Evolutionary conservation across 345 rosid species (phyloP), one percentile per base, ranked within the genome.

Genomic region (Lepidium didymum): DNA sequence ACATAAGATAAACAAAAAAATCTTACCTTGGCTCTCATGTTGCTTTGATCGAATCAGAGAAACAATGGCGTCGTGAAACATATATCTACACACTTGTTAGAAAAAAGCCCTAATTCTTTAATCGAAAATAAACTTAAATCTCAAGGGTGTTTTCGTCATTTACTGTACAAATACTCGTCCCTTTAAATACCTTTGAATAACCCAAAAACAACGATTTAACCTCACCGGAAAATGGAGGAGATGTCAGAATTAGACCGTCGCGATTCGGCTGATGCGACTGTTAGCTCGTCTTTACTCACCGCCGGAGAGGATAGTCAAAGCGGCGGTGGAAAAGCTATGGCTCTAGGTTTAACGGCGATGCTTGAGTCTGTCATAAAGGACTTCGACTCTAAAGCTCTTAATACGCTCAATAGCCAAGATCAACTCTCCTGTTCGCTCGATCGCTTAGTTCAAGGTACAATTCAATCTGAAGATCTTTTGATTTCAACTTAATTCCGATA

Each of bases 381-480:
- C 38, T 86, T 90, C 72, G 96, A 92, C 52, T 82, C 84, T 11
- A 83, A 78, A 77, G 82, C 98, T 63, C 69, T 78, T 25, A 67
- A 56, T 68, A 72, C 96, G 25, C 74, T 86, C 67, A 56, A 50
- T 18, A 82, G 86, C 71, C 98, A 90, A 75, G 82, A 86, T 67
- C 75, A 77, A 14, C 89, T 92, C 70, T 72, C 75, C 45, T 82
- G 81, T 55, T 70, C 97, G 19, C 79, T 90, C 54, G 83, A 84
- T 80, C 91, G 96, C 13, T 79, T 92, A 59, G 73, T 91, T 59
- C 75, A 79, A 76, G 96, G 98, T 90, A 74, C 38, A 0, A 6
- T 15, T 13, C 0, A 25, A 11, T 45, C 0, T 19, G 31, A 27
- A 27, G 31, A 27, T 27, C 51, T 51, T 51, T 21, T 27, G 37